Evolutionary conservation across 1,139 yeast genomes (phyloP), one percentile per base, ranked within the genome.

Genomic region (Blastobotrys apis): DNA sequence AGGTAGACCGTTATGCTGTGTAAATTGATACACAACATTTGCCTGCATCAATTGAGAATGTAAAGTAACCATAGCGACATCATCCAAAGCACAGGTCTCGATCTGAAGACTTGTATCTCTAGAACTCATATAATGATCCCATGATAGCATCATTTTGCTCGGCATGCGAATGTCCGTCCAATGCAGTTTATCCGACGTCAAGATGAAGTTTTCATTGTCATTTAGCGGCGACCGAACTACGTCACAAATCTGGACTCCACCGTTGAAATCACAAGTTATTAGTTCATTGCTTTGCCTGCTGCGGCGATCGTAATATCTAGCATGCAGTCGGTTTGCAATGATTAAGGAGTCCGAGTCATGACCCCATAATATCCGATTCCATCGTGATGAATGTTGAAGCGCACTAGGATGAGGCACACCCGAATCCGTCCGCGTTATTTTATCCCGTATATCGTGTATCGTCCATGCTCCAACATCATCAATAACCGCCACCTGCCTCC

Each of bases 111-210:
- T 73, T 1, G 77, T 75, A 53, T 86, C 95, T 0, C 59, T 48
- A 9, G 74, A 71, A 37, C 73, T 71, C 37, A 82, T 63, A 49
- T 67, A 74, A 60, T 86, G 95, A 48, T 80, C 81, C 87, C 90
- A 82, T 0, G 88, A 75, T 2, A 85, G 55, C 6, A 77, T 49
- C 47, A 83, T 68, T 32, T 63, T 63, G 3, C 45, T 45, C 1
- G 57, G 51, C 19, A 38, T 45, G 16, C 63, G 49, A 2, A 45
- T 39, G 38, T 60, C 63, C 29, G 55, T 36, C 65, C 65, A 62
- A 13, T 42, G 35, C 13, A 64, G 32, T 12, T 52, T 49, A 8
- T 49, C 52, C 5, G 57, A 49, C 1, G 62, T 56, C 35, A 64
- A 50, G 1, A 57, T 50, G 40, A 58, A 54, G 10, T 53, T 39